Conservation (phyloP, 164 flowering plant genomes). For the Vitis labrusca region DNA sequence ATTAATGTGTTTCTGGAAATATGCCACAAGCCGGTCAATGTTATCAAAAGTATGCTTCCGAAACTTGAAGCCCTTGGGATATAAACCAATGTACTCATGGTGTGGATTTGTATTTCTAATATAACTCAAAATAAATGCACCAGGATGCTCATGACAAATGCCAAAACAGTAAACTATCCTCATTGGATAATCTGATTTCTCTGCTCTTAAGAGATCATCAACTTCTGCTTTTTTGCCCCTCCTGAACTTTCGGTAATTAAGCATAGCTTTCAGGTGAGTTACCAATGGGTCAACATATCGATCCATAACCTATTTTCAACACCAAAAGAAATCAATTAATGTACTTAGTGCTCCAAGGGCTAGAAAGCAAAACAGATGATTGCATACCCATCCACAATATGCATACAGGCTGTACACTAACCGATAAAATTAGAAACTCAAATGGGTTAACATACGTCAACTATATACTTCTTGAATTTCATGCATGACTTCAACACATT, state of each 20-base stretch:
- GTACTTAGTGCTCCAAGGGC: too few relatives aligned
- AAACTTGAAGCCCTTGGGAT: slow-evolving; percentile 92
- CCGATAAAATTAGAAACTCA: too few relatives aligned
- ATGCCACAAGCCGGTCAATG: slow-evolving; percentile 82
- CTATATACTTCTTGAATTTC: too few relatives aligned
- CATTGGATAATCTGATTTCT: slow-evolving; percentile 75
- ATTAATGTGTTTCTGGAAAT: slow-evolving; percentile 91
- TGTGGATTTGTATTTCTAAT: slow-evolving; percentile 87
- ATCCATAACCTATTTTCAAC: slow-evolving; percentile 67
- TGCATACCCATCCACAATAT: too few relatives aligned
- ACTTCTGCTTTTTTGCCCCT: slow-evolving; percentile 83
- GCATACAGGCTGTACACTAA: too few relatives aligned
- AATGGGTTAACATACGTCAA: too few relatives aligned
- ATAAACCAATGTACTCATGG: slow-evolving; percentile 85
- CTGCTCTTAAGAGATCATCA: slow-evolving; percentile 76
- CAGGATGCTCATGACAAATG: slow-evolving; percentile 93
- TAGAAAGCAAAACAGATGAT: too few relatives aligned
- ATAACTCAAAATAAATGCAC: slow-evolving; percentile 80
- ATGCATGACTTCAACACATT: too few relatives aligned
- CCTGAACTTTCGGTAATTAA: slow-evolving; percentile 80
- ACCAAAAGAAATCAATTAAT: neutral
- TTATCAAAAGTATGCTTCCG: slow-evolving; percentile 79
- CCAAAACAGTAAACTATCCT: slow-evolving; percentile 94
- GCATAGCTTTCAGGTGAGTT: slow-evolving; percentile 77
- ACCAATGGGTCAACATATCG: slow-evolving; percentile 96